These are phyloP conservation scores for Tulasnella sp. DNA, from an alignment of 768 basidiomycete species.

Conservation along the genomic window DNA sequence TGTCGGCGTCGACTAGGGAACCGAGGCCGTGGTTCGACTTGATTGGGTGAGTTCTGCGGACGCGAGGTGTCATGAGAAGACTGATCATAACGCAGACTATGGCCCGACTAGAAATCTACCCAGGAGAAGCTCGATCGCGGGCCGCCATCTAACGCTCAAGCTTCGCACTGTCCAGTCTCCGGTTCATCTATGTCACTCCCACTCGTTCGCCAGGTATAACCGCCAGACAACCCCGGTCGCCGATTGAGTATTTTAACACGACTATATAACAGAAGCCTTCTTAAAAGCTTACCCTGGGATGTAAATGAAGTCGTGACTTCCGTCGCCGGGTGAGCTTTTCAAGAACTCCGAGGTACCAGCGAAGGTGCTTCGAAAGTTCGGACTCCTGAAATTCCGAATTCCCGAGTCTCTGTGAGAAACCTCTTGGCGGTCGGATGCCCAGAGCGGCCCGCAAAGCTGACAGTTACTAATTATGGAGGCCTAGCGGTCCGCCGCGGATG, in stretches of 20 bases:
- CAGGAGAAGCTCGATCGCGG: background rate
- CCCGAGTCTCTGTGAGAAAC: constrained; percentile 1
- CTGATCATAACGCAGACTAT: background rate
- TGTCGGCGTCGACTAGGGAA: background rate
- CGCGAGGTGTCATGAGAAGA: constrained; percentile 1
- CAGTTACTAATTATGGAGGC: background rate
- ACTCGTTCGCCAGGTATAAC: background rate
- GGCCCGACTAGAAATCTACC: background rate
- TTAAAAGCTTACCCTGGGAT: background rate
- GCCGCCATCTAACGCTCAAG: background rate
- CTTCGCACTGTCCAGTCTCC: background rate
- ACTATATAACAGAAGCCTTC: background rate
- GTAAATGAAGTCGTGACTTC: background rate
- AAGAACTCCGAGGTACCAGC: constrained; percentile 9
- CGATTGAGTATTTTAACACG: background rate
- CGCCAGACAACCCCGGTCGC: background rate
- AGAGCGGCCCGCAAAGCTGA: background rate
- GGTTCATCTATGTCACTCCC: background rate
- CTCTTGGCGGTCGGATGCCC: background rate
- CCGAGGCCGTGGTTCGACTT: background rate
- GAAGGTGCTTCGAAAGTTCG: background rate
- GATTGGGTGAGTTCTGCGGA: background rate
- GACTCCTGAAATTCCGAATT: background rate
- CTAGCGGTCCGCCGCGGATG: background rate
- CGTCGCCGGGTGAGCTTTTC: background rate